Evolutionary conservation across 2,329 filamentous ascomycete genomes (phyloP).

Genomic region (Penicillium occitanis): DNA sequence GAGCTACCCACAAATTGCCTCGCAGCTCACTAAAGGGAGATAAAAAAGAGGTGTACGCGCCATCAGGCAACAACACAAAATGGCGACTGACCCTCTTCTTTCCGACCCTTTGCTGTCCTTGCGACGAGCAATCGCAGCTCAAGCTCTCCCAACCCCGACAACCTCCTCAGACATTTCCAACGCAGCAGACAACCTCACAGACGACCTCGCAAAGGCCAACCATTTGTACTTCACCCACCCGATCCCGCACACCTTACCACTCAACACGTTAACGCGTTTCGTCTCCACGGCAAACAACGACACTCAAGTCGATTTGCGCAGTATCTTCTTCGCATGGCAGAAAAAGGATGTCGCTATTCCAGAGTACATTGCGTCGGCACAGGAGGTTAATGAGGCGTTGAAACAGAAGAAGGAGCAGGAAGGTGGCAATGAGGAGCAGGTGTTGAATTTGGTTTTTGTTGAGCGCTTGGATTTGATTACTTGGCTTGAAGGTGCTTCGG

Average conservation of each 20-base stretch:
- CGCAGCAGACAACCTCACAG: constrained; percentile 56
- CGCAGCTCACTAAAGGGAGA: constrained; percentile 1
- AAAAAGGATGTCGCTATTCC: constrained; percentile 88
- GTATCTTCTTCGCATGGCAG: constrained; percentile 93
- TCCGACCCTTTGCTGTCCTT: constrained; percentile 80
- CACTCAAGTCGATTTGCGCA: constrained; percentile 77
- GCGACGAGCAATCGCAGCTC: constrained; percentile 75
- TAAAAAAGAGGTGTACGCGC: neutral
- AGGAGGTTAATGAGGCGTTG: constrained; percentile 76
- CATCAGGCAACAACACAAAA: constrained; percentile 35
- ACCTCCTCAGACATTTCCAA: constrained; percentile 62
- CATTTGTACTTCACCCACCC: constrained; percentile 71
- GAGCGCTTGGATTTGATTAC: constrained; percentile 89
- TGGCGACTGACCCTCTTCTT: constrained; percentile 52
- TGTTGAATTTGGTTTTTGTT: constrained; percentile 87
- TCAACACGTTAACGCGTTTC: constrained; percentile 80
- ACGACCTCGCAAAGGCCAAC: constrained; percentile 70
- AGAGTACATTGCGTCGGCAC: constrained; percentile 84
- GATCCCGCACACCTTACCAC: constrained; percentile 61
- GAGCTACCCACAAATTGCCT: neutral
- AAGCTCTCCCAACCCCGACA: constrained; percentile 69
- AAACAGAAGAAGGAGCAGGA: constrained; percentile 35
- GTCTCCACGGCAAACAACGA: constrained; percentile 65
- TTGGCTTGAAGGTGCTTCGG: constrained; percentile 86
- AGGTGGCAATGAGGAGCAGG: constrained; percentile 52